A percentile compares a stretch with the other conserved stretches of the same genome.
Conservation (phyloP, 768 basidiomycete species). For the Austroboletus eburneus region DNA sequence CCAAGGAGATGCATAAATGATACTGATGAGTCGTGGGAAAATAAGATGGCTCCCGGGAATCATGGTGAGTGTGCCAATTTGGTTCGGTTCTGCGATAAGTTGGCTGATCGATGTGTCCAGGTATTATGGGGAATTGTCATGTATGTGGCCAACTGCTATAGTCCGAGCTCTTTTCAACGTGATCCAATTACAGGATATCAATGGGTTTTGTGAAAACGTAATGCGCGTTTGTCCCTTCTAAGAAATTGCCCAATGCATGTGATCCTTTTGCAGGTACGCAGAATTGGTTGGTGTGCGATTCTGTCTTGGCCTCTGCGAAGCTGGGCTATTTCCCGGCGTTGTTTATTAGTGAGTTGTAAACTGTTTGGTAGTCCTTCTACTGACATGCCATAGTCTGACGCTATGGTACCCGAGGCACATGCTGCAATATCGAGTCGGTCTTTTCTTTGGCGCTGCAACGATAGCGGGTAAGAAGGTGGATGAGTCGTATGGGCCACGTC, state of each 20-base stretch:
- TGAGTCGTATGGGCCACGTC: not conserved
- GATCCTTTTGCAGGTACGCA: conserved; percentile 41
- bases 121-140: conserved; percentile 62
- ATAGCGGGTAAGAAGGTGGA: conserved; percentile 39
- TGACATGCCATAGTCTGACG: conserved; percentile 41
- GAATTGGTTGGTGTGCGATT: conserved; percentile 56
- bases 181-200: conserved; percentile 39
- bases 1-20: not conserved
- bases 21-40: conserved; percentile 15
- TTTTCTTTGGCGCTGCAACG: conserved; percentile 65
- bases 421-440: conserved; percentile 54
- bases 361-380: not conserved
- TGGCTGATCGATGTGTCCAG: conserved; percentile 31
- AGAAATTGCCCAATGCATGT: not conserved
- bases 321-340: conserved; percentile 70
- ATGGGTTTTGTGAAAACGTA: conserved; percentile 71
- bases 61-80: conserved; percentile 37
- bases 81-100: not conserved
- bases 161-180: not conserved
- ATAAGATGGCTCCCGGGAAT: conserved; percentile 63
- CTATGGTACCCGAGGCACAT: conserved; percentile 66
- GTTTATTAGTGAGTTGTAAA: conserved; percentile 55
- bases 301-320: conserved; percentile 63
- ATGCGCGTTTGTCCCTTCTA: not conserved
- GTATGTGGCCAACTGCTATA: conserved; percentile 30